Base-by-base conservation (phyloP, 2,329 filamentous ascomycete species). In the Penicillium sp. region DNA sequence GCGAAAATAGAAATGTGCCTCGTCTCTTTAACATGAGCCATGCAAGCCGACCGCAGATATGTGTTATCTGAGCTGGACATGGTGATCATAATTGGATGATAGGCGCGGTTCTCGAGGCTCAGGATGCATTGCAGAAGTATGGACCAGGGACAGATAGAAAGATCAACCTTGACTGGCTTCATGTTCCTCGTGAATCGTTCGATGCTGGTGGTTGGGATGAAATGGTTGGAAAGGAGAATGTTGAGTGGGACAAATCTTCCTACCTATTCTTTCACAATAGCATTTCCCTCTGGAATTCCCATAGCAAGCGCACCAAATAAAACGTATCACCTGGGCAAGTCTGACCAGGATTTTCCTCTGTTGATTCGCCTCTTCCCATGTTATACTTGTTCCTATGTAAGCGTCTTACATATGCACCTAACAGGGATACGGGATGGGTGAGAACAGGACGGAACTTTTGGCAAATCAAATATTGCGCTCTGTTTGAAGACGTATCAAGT, bases 191-290 rank as follows among this genome's bases (percentile, higher is more conserved):
- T 25, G 51, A 55, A 25, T 49, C 43, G 3, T 58, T 60, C 43
- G 58, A 51, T 54, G 23, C 58, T 29, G 54, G 54, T 37, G 58
- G 58, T 21, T 60, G 58, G 58, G 58, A 47, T n/a, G 54, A 60
- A 16, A 52, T 60, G 51, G 58, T 60, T 45, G 58, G 58, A 37
- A 5, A n/a, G 1, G 51, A 55, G 14, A 29, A 60, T 46, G 58
- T 60, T 8, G 55, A 58, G 29, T 60, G 50, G 27, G 19, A n/a
- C 14, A 39, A 16, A 33, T 33, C 4, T 14, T 33, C 16, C 4
- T 16, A 16, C 13, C 13, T 31, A 11, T 33, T 33, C 5, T 2
- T 16, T 33, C 31, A 33, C 6, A 16, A 29, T 29, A 29, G 27
- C 10, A 11, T 11, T 29, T 10, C 2, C 27, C 27, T 31, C 11